Evolutionary conservation across 2,329 filamentous ascomycete genomes (phyloP), one percentile per base, ranked within the genome.

Genomic region (Apiospora koreana): DNA sequence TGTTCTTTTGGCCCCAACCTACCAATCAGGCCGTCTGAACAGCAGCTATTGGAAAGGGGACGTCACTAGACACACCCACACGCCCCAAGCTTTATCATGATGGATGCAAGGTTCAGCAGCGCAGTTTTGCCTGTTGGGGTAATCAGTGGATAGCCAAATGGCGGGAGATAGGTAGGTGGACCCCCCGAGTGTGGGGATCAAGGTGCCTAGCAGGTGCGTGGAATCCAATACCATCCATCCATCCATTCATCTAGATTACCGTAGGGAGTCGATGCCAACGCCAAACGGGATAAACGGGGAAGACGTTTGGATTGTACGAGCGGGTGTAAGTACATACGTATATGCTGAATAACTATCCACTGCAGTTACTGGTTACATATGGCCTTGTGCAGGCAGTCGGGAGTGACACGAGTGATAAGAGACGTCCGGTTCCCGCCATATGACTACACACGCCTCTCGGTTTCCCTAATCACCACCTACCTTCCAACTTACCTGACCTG

Each of bases 81-180:
- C 54, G 54, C 54, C 54, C 54, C 54, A 21, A 62, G 54, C 54
- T 62, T 62, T 62, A 62, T 62, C 54, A 62, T 62, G 54, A 62
- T 23, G 54, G 54, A 8, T 62, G 6, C 54, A 62, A 62, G 54
- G 54, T 62, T 62, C 31, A 38, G 54, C 31, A 62, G 54, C 31
- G 21, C 54, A 10, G 54, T 38, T 38, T 62, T n/a, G 31, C 54
- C 54, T 62, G 18, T 62, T 62, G 18, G 54, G 54, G 54, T 38
- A n/a, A 38, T 38, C 31, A n/a, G 41, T 16, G 16, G 41, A 16
- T 16, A 8, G 41, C 41, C 14, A 12, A 28, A 38, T 38, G n/a
- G 54, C 54, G 18, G 31, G 28, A 62, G 54, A 62, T 38, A 38
- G 54, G 54, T 62, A 62, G 28, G 54, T 62, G 31, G 54, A 62